Percentiles rank a stretch among this genome's conserved stretches.
Conservation (phyloP, 371 early-diverging fungal genomes). For the Mucor ambiguus region DNA sequence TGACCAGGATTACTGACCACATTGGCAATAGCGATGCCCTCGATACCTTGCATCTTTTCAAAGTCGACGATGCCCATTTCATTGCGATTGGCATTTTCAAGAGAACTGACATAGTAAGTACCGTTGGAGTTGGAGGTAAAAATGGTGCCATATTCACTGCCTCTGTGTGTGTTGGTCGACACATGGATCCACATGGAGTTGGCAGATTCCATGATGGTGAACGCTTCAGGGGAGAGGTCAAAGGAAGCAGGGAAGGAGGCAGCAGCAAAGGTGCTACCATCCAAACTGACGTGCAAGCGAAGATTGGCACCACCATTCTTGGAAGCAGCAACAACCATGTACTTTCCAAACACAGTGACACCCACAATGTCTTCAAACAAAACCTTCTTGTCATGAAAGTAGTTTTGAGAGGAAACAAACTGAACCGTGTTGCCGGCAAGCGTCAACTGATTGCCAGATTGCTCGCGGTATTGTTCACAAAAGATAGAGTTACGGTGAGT, state of each 20-base stretch:
- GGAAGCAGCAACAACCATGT: slow-evolving; percentile 79
- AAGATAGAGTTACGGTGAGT: slow-evolving; percentile 60
- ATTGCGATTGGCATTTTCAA: slow-evolving; percentile 81
- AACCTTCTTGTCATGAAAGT: slow-evolving; percentile 52
- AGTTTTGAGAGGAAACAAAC: slow-evolving; percentile 59
- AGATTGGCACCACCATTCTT: slow-evolving; percentile 53
- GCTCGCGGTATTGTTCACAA: slow-evolving; percentile 68
- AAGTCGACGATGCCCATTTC: slow-evolving; percentile 88
- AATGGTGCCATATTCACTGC: slow-evolving; percentile 79
- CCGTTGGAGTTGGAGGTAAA: slow-evolving; percentile 89
- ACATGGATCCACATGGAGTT: slow-evolving; percentile 80
- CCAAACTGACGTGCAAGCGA: slow-evolving; percentile 67
- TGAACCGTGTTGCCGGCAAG: slow-evolving; percentile 48
- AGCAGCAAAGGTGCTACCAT: slow-evolving; percentile 71
- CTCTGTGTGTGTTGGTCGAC: slow-evolving; percentile 59
- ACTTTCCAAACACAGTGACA: slow-evolving; percentile 79
- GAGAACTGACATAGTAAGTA: slow-evolving; percentile 71
- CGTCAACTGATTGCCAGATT: slow-evolving; percentile 61
- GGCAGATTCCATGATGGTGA: slow-evolving; percentile 82
- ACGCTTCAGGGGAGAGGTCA: slow-evolving; percentile 63
- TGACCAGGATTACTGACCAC: slow-evolving; percentile 72
- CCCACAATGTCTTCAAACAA: slow-evolving; percentile 72
- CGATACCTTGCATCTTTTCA: slow-evolving; percentile 91
- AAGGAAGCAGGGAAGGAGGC: slow-evolving; percentile 78
- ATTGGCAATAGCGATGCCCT: slow-evolving; percentile 89